Conservation (phyloP, 2,329 filamentous ascomycete species). For the Fusarium beomiforme region DNA sequence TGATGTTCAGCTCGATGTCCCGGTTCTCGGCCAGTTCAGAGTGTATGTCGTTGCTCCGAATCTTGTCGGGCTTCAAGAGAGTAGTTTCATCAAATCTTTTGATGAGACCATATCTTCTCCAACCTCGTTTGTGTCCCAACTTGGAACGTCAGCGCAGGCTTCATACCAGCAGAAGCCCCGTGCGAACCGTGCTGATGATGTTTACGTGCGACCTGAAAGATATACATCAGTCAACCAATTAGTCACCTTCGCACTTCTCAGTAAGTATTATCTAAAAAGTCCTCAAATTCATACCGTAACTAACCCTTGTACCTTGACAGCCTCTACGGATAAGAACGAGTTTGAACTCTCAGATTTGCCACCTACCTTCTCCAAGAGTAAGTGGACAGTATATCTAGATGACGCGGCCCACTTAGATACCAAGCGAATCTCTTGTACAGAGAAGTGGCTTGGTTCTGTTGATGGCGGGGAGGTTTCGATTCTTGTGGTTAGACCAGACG, state of each 20-base stretch:
- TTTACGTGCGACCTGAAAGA: slow-evolving; percentile 73
- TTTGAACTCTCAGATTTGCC: slow-evolving; percentile 75
- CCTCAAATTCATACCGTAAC: background rate
- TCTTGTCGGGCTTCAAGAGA: slow-evolving; percentile 56
- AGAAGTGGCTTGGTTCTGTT: slow-evolving; percentile 75
- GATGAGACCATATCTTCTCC: slow-evolving; percentile 62
- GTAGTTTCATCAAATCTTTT: slow-evolving; percentile 67
- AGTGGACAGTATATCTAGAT: slow-evolving; percentile 79
- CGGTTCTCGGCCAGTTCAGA: slow-evolving; percentile 79
- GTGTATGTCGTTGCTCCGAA: slow-evolving; percentile 76
- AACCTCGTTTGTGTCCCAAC: slow-evolving; percentile 65
- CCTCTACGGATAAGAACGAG: slow-evolving; percentile 68
- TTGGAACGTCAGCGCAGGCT: slow-evolving; percentile 65
- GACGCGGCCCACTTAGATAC: slow-evolving; percentile 66
- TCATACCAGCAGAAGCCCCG: slow-evolving; percentile 71
- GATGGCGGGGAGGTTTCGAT: slow-evolving; percentile 67
- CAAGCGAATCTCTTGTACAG: slow-evolving; percentile 63
- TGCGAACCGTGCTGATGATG: slow-evolving; percentile 66
- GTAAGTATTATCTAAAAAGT: slow-evolving; percentile 50
- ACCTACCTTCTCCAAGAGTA: slow-evolving; percentile 66
- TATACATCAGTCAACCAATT: slow-evolving; percentile 74
- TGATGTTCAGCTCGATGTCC: slow-evolving; percentile 80
- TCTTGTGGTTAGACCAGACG: slow-evolving; percentile 76
- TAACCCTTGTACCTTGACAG: slow-evolving; percentile 43
- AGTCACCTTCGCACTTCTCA: slow-evolving; percentile 76